phyloP scores from a whole-genome alignment of 2,329 filamentous ascomycete genomes.

The Acephala macrosclerotiorum region DNA sequence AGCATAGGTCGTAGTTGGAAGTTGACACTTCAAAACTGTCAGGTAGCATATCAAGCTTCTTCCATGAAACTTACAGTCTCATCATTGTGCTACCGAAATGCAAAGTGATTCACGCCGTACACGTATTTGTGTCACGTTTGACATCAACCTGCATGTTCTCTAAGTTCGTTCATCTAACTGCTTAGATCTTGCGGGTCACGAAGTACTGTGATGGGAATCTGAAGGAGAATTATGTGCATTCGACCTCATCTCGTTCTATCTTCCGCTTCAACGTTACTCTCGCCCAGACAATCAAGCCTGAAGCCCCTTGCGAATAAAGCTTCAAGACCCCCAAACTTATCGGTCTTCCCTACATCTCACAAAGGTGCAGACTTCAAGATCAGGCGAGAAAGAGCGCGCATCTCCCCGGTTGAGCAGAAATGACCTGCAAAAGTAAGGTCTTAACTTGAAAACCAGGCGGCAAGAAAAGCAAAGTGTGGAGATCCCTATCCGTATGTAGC shows the following conservation, averaged over 20 bases:
- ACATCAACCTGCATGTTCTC: not conserved
- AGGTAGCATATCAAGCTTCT: conserved; percentile 48
- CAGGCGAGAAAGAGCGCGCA: not conserved
- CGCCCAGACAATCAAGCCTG: too few relatives aligned
- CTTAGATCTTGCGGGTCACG: not conserved
- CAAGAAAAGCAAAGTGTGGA: conserved; percentile 6
- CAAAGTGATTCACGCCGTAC: not conserved
- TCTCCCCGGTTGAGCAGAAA: not conserved
- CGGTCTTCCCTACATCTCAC: too few relatives aligned
- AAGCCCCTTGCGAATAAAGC: too few relatives aligned
- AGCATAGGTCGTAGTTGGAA: conserved; percentile 53
- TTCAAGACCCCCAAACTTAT: too few relatives aligned
- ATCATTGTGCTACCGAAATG: conserved; percentile 22
- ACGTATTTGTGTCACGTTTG: not conserved
- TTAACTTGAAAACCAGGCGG: not conserved
- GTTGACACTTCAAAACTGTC: conserved; percentile 50
- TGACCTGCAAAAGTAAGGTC: not conserved
- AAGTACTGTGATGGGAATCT: not conserved
- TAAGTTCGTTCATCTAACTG: not conserved
- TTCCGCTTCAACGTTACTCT: too few relatives aligned
- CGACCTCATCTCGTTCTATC: too few relatives aligned
- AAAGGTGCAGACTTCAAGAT: too few relatives aligned
- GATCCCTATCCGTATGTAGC: not conserved
- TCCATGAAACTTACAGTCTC: conserved; percentile 38
- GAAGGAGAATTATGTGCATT: too few relatives aligned